These are phyloP conservation scores for Lichenothelia convexa DNA, from an alignment of 495 filamentous ascomycete species.

Conservation along the genomic window DNA sequence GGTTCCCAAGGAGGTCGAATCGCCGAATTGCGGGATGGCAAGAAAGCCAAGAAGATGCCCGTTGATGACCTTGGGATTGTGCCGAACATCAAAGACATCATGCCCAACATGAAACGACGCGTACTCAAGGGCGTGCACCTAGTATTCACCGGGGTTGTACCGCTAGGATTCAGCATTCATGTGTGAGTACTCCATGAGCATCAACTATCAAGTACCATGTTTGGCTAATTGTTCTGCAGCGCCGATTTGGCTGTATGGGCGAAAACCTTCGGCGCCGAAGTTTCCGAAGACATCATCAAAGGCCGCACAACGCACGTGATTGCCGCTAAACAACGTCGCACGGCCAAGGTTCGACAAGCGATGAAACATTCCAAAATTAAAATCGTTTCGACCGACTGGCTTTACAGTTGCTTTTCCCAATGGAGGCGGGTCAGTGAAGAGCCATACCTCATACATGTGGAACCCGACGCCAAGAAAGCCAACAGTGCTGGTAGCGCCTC, in stretches of 20 bases:
- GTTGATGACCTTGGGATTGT: slow-evolving; percentile 45
- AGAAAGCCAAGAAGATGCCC: slow-evolving; percentile 27
- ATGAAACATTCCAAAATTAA: slow-evolving; percentile 46
- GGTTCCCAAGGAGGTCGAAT: slow-evolving; percentile 37
- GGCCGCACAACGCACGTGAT: slow-evolving; percentile 54
- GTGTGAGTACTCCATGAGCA: slow-evolving; percentile 28
- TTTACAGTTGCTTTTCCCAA: slow-evolving; percentile 57
- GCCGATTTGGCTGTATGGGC: slow-evolving; percentile 75
- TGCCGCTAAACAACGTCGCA: slow-evolving; percentile 53
- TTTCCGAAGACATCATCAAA: slow-evolving; percentile 39
- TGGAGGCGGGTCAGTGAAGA: slow-evolving; percentile 63
- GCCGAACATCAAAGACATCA: slow-evolving; percentile 67
- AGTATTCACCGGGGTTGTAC: slow-evolving; percentile 79
- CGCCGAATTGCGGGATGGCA: slow-evolving; percentile 37
- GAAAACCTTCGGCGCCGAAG: slow-evolving; percentile 61
- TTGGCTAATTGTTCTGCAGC: slow-evolving; percentile 19
- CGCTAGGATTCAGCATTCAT: slow-evolving; percentile 55
- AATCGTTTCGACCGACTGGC: slow-evolving; percentile 81
- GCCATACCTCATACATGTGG: slow-evolving; percentile 39
- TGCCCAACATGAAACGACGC: slow-evolving; percentile 55
- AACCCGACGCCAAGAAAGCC: slow-evolving; percentile 7
- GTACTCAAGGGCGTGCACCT: slow-evolving; percentile 53
- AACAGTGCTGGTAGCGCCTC: not conserved
- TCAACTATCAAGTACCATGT: slow-evolving; percentile 1
- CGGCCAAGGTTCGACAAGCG: slow-evolving; percentile 72